Percentiles rank a stretch among this genome's conserved stretches.
Evolutionary conservation across 768 basidiomycete genomes (phyloP).

Genomic region (Gautieria morchelliformis): DNA sequence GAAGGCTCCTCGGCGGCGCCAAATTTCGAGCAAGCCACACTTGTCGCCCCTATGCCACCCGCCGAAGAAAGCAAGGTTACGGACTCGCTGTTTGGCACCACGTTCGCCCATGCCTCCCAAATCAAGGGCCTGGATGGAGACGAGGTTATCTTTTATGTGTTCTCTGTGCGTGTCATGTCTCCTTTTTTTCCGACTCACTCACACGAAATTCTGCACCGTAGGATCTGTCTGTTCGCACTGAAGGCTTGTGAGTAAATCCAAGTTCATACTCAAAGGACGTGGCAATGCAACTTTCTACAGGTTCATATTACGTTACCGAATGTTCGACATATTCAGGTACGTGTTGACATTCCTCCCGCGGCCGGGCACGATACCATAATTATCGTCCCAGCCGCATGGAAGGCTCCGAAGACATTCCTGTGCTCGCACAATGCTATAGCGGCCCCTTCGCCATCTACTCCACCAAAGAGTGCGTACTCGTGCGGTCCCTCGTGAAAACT

Average conservation of each 20-base stretch:
- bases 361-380: not conserved
- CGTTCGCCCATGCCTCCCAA: conserved; percentile 46
- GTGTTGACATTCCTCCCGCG: not conserved
- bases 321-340: conserved; percentile 41
- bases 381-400: conserved; percentile 10
- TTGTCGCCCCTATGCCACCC: conserved; percentile 2
- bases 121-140: conserved; percentile 45
- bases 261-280: too few species aligned
- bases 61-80: conserved; percentile 23
- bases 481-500: not conserved
- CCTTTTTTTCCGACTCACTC: not conserved
- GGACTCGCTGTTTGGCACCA: conserved; percentile 45
- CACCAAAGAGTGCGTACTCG: conserved; percentile 39
- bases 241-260: conserved; percentile 30
- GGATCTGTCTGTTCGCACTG: conserved; percentile 65
- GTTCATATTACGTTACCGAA: conserved; percentile 58
- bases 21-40: not conserved
- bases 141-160: conserved; percentile 52
- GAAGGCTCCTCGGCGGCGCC: conserved; percentile 8
- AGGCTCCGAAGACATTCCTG: conserved; percentile 21
- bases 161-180: conserved; percentile 37
- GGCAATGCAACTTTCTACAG: conserved; percentile 11
- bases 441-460: conserved; percentile 57
- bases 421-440: conserved; percentile 59
- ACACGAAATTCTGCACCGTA: conserved; percentile 16